phyloP scores from a whole-genome alignment of 768 basidiomycete species.

The Naganishia vishniacii region DNA sequence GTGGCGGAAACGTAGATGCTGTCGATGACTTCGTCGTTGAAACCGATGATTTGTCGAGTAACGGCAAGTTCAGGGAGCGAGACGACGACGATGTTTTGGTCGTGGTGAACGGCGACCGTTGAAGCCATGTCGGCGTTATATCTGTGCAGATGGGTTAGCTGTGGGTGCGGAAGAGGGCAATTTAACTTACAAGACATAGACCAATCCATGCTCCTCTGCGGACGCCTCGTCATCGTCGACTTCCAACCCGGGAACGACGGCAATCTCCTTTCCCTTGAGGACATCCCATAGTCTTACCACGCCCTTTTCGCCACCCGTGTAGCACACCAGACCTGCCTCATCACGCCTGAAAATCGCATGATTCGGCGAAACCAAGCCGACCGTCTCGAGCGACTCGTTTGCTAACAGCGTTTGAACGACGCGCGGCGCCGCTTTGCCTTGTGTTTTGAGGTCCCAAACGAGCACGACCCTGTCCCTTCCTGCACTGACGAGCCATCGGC shows the following conservation, averaged over 20 bases:
- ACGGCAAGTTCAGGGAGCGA: constrained; percentile 64
- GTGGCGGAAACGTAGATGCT: constrained; percentile 63
- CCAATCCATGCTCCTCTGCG: constrained; percentile 66
- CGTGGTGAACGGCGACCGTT: constrained; percentile 79
- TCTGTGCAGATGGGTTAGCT: constrained; percentile 49
- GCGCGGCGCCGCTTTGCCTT: constrained; percentile 50
- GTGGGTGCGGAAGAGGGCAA: constrained; percentile 6
- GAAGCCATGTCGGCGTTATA: constrained; percentile 63
- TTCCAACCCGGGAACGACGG: constrained; percentile 55
- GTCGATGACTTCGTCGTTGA: constrained; percentile 97
- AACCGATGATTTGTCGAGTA: constrained; percentile 81
- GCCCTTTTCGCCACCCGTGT: constrained; percentile 88
- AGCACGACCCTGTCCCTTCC: constrained; percentile 89
- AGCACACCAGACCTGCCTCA: constrained; percentile 59
- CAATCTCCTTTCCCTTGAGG: constrained; percentile 58
- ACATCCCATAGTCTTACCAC: constrained; percentile 79
- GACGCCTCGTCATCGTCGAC: constrained; percentile 51
- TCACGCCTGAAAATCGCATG: constrained; percentile 51
- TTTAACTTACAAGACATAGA: constrained; percentile 59
- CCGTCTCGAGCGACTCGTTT: constrained; percentile 78
- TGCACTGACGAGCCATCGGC: constrained; percentile 81
- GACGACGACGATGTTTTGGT: constrained; percentile 86
- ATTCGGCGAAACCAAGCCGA: constrained; percentile 55
- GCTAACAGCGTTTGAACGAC: constrained; percentile 70
- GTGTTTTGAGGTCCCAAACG: constrained; percentile 91